Base-by-base conservation (phyloP, 495 filamentous ascomycete genomes). In the Podospora pseudoanserina region DNA sequence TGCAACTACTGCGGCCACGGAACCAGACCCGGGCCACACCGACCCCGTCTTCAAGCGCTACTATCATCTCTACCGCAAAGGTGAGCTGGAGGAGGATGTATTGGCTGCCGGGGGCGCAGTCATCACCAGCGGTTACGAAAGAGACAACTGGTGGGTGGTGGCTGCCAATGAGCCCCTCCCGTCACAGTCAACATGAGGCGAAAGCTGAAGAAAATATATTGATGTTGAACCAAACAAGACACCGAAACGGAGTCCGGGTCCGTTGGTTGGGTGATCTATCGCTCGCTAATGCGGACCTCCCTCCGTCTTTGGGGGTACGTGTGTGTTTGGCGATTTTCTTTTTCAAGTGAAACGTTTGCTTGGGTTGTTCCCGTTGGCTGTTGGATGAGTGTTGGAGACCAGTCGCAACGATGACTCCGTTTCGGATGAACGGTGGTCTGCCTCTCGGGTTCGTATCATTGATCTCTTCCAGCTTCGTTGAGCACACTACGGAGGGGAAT, bases 141-240 rank as follows among this genome's bases (percentile, higher is more conserved):
- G 88, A 78, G 95, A 99, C 71, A 99, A 99, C 82, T 98, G 95
- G 95, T 99, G 95, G 94, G 92, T 78, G 58, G 79, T 84, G 74
- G 72, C 77, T 61, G 73, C 75, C 73, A 75, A 76, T 74, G 68
- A 65, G 55, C 61, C 53, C 19, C 32, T 26, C 34, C 18, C 61
- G 16, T 34, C 66, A 56, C 39, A 65, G 67, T 39, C 59, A 27
- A 9, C 32, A 60, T 67, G 53, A 73, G 68, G 60, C 55, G 68
- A 66, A 59, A 53, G 61, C 68, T 56, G 26, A 30, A 61, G 16
- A 30, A 5, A 58, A 20, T 58, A 27, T 58, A 20, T 58, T 30
- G 59, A 61, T 61, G 26, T 28, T 28, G 16, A 28, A 18, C 59
- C 26, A 30, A 61, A 61, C 26, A 61, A 27, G 39, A 49, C 39